Percentiles rank a stretch among this genome's conserved stretches.
phyloP scores from a whole-genome alignment of 2,329 filamentous ascomycete species.

The Basipetospora sp. region DNA sequence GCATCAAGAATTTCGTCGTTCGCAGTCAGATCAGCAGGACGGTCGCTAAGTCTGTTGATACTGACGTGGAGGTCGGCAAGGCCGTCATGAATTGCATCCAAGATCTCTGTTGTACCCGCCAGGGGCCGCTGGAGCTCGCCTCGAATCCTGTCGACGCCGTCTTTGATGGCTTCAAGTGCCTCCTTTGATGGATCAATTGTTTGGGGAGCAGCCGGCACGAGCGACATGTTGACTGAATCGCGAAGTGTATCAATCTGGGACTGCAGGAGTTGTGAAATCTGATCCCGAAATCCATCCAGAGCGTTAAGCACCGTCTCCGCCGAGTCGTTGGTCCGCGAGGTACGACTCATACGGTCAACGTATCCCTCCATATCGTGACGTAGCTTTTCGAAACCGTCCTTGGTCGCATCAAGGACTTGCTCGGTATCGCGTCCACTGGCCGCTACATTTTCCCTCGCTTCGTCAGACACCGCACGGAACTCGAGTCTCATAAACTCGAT shows the following conservation, averaged over 20 bases:
- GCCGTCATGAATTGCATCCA: constrained; percentile 81
- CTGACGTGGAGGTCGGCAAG: constrained; percentile 61
- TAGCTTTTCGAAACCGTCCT: constrained; percentile 71
- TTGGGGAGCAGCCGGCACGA: constrained; percentile 43
- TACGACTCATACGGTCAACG: constrained; percentile 56
- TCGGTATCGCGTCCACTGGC: constrained; percentile 71
- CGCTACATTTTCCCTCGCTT: constrained; percentile 63
- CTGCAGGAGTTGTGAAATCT: constrained; percentile 58
- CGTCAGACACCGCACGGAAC: constrained; percentile 44
- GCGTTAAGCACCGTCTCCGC: constrained; percentile 52
- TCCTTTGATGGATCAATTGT: constrained; percentile 31
- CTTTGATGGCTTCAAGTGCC: constrained; percentile 54
- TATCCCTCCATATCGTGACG: constrained; percentile 69
- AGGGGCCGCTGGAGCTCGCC: constrained; percentile 55
- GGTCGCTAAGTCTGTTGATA: constrained; percentile 64
- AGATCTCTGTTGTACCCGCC: constrained; percentile 67
- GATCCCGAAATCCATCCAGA: constrained; percentile 51
- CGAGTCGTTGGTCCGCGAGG: constrained; percentile 61
- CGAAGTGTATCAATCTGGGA: constrained; percentile 71
- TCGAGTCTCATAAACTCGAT: constrained; percentile 44
- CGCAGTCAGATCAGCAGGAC: constrained; percentile 66
- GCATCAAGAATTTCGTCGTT: constrained; percentile 84
- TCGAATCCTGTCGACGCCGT: constrained; percentile 60
- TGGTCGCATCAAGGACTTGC: constrained; percentile 74
- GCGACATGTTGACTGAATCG: constrained; percentile 56